phyloP scores from a whole-genome alignment of 495 filamentous ascomycete species.

The Filosporella fistucella region DNA sequence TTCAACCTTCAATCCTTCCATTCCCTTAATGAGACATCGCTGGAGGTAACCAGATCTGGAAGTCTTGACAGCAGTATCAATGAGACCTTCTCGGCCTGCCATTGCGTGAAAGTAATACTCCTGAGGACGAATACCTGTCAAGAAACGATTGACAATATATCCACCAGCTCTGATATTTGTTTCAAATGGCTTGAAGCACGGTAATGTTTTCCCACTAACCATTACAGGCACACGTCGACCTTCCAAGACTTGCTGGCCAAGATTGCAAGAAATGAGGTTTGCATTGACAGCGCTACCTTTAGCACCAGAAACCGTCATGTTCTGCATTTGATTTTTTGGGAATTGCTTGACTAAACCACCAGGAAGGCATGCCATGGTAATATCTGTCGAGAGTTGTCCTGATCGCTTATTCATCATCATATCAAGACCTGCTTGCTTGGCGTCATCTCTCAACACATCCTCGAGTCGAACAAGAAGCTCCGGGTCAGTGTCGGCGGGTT shows the following conservation, averaged over 20 bases:
- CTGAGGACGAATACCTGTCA: slow-evolving; percentile 95
- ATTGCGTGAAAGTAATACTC: slow-evolving; percentile 99
- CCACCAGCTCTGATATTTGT: slow-evolving; percentile 87
- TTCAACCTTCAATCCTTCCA: slow-evolving; percentile 89
- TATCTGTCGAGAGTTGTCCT: slow-evolving; percentile 66
- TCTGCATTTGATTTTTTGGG: slow-evolving; percentile 97
- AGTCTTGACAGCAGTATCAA: slow-evolving; percentile 99
- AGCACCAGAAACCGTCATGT: slow-evolving; percentile 95
- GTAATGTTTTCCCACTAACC: slow-evolving; percentile 95
- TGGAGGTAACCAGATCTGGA: slow-evolving; percentile 95
- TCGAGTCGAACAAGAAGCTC: slow-evolving; percentile 75
- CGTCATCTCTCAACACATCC: slow-evolving; percentile 84
- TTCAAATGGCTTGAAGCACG: slow-evolving; percentile 90
- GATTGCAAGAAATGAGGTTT: slow-evolving; percentile 94
- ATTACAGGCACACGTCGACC: slow-evolving; percentile 93
- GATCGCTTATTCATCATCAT: slow-evolving; percentile 73
- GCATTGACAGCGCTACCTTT: slow-evolving; percentile 94
- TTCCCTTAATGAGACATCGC: slow-evolving; percentile 96
- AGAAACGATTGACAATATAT: slow-evolving; percentile 92
- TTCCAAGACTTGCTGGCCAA: slow-evolving; percentile 96
- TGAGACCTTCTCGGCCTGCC: slow-evolving; percentile 97
- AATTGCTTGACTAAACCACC: slow-evolving; percentile 82
- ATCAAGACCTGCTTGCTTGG: slow-evolving; percentile 85
- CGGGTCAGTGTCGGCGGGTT: slow-evolving; percentile 52
- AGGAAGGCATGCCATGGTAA: slow-evolving; percentile 77